Base-by-base conservation (phyloP, 768 basidiomycete genomes). In the Ramaria sp. region DNA sequence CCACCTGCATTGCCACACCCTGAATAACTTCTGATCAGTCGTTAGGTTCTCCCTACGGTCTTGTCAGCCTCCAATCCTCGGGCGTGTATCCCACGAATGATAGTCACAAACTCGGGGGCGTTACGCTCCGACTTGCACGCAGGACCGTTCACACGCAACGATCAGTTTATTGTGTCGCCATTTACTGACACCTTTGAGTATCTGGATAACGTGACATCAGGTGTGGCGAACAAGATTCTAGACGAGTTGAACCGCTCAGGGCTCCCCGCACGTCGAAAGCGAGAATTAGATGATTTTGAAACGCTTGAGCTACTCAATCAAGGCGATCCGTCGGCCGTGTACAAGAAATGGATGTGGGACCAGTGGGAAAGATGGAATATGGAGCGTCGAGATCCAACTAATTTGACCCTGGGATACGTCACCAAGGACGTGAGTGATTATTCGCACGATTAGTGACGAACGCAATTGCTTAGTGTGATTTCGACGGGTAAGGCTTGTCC, bases 141-240 rank as follows among this genome's bases (percentile, higher is more conserved):
- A 1, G 89, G 89, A 1, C 63, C 80, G 2, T 91, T 92, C 70
- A 85, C 84, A 31, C 81, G 81, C 67, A 87, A 91, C 66, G 88
- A 92, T 67, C 83, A 89, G 62, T 75, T 91, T 46, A 86, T 86
- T 0, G 78, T 79, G 1, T 82, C 79, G 6, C 87, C 90, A 0
- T 92, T 86, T 65, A 67, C 71, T 0, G 81, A 90, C 63, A 59
- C 71, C 9, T 87, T 88, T 73, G 59, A 78, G 20, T 89, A 75
- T 68, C 75, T 90, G 56, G 69, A 82, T 5, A 70, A 77, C 45
- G 72, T 90, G 37, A 66, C 76, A 0, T 67, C 78, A 15, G 65
- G 69, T 24, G 66, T 78, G 33, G 87, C 83, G 4, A 75, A 70
- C 13, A 66, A 75, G 59, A 77, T 86, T 0, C 68, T 88, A 19